Evolutionary conservation across 2,329 filamentous ascomycete species (phyloP), one percentile per base, ranked within the genome.

Genomic region (Verticillium nubilum): DNA sequence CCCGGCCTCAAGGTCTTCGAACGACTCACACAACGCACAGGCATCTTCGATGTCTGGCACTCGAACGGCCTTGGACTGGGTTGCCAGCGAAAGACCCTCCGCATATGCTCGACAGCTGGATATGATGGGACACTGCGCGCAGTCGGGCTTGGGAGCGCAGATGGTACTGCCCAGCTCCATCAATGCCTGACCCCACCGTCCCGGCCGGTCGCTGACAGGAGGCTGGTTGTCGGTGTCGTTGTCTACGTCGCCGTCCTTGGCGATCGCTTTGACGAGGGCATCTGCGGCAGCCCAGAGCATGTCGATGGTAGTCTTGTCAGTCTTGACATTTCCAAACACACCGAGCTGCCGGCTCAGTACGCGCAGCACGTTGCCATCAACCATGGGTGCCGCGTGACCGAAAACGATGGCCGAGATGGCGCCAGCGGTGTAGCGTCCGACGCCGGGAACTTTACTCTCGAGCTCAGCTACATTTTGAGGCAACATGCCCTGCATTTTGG

Each of bases 111-210:
- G 78, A 62, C 83, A 85, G 0, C 79, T 83, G 2, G 70, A 68
- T 0, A 72, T 79, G 54, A 85, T 74, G 1, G 83, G 83, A 58
- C 83, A 85, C 1, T 66, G 65, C 2, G 69, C 69, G 63, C 85
- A 88, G 56, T 81, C 80, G 1, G 85, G 85, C 63, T 81, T 82
- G 0, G 85, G 85, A 6, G 78, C 79, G 64, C 85, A 88, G 2
- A 87, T 68, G 0, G 85, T 88, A 62, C 84, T 86, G 3, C 85
- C 85, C 4, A 88, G 74, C 66, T 88, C 85, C 85, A 88, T 88
- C 27, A 88, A 70, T 0, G 82, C 85, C 67, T 88, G 85, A 0
- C 86, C 86, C 85, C 85, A 87, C 61, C 79, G 71, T 0, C 85
- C 85, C 0, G 85, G 84, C 25, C 80, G 69, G 57, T 82, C 77